Percentiles rank a stretch among this genome's conserved stretches.
These are phyloP conservation scores for Wallacemonas collosoma DNA, from an alignment of 208 protist genomes.

Conservation along the genomic window DNA sequence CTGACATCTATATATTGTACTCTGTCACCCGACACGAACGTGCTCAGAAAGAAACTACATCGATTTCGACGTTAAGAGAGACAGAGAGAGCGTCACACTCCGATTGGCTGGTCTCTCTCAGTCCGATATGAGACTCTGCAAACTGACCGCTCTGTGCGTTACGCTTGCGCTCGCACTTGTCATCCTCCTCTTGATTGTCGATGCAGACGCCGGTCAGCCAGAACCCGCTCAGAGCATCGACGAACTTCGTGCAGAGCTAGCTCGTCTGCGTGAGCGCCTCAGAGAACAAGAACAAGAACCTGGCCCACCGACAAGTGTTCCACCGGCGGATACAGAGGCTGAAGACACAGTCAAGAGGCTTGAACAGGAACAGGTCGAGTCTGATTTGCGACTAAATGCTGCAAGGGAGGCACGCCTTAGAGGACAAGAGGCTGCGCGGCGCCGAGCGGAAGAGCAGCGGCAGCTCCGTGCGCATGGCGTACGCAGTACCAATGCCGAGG, in stretches of 20 bases:
- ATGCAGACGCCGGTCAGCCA: not conserved
- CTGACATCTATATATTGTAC: too few species aligned
- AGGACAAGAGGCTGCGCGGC: slow-evolving; percentile 15
- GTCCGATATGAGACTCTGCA: not conserved
- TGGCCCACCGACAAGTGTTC: not conserved
- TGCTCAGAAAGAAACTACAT: too few species aligned
- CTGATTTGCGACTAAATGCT: not conserved
- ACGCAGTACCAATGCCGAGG: not conserved
- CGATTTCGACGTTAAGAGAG: too few species aligned
- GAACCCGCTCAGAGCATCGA: not conserved
- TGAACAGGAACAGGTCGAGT: not conserved
- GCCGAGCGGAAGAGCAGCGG: slow-evolving; percentile 6
- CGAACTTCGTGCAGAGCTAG: slow-evolving; percentile 4
- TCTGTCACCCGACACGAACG: too few species aligned
- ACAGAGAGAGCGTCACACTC: too few species aligned
- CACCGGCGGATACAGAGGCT: not conserved
- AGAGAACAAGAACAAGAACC: not conserved
- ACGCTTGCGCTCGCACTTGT: not conserved
- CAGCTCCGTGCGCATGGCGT: not conserved
- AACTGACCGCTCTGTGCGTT: not conserved
- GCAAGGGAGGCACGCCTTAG: not conserved
- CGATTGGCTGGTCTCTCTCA: not conserved
- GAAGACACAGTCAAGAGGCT: not conserved
- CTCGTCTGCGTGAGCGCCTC: not conserved
- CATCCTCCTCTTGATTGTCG: not conserved